Conservation (phyloP, 805 yeast genomes). For the Wilhelminamyces savonicus region DNA sequence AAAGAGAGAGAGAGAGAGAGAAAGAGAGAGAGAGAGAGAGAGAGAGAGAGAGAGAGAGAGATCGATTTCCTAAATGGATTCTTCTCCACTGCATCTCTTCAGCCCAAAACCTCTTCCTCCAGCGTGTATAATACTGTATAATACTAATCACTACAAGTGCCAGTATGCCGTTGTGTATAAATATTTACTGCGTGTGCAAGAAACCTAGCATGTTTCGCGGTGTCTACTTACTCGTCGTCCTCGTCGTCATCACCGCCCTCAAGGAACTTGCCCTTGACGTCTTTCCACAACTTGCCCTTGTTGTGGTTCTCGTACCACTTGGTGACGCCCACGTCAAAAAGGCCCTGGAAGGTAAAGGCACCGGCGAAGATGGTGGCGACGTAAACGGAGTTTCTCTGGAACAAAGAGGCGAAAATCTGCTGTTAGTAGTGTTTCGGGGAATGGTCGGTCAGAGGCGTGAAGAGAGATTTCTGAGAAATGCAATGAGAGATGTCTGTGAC, state of each 20-base stretch:
- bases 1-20: no score
- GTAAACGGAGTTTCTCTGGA: constrained; percentile 84
- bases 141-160: no score
- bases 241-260: constrained; percentile 50
- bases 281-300: constrained; percentile 83
- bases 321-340: constrained; percentile 63
- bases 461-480: neutral
- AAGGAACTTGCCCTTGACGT: constrained; percentile 54
- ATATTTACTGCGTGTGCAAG: no score
- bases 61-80: no score
- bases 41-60: no score
- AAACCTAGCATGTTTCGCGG: no score
- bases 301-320: constrained; percentile 71
- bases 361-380: constrained; percentile 78
- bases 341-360: constrained; percentile 81
- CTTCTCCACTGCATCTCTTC: no score
- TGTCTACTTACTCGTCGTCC: constrained; percentile 59
- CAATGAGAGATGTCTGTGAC: neutral
- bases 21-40: no score
- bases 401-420: constrained; percentile 6
- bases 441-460: neutral
- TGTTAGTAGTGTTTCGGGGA: no score
- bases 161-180: no score
- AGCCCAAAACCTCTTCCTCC: no score
- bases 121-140: no score